Conservation (phyloP, 768 basidiomycete genomes). For the Leucocoprinus sp. region DNA sequence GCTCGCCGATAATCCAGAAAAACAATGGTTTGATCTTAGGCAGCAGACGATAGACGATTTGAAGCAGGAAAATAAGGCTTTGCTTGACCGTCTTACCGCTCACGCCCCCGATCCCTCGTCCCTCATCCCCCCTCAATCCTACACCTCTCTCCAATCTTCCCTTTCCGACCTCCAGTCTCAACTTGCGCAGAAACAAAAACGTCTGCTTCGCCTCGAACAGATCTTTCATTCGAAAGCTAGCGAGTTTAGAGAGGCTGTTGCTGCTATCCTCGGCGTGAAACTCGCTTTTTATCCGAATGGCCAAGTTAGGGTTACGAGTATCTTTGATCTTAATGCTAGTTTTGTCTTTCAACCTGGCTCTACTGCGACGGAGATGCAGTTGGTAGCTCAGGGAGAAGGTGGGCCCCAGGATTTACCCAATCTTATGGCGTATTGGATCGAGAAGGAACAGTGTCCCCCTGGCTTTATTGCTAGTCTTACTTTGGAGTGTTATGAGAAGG, state of each 20-base stretch:
- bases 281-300: constrained; percentile 89
- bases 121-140: constrained; percentile 73
- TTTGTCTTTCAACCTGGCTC: constrained; percentile 72
- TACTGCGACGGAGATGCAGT: constrained; percentile 51
- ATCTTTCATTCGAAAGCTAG: constrained; percentile 78
- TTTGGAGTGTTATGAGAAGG: constrained; percentile 78
- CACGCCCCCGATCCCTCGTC: constrained; percentile 45
- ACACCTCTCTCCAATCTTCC: constrained; percentile 62
- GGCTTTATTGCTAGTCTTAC: constrained; percentile 87
- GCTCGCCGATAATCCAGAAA: constrained; percentile 74
- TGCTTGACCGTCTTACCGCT: constrained; percentile 59
- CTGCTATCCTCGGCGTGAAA: constrained; percentile 84
- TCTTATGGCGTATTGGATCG: constrained; percentile 80
- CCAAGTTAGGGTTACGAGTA: constrained; percentile 81
- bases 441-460: constrained; percentile 77
- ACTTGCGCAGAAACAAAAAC: constrained; percentile 74
- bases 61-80: constrained; percentile 74
- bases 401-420: constrained; percentile 69
- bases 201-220: constrained; percentile 72
- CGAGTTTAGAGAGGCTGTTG: constrained; percentile 88
- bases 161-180: constrained; percentile 58
- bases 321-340: constrained; percentile 79
- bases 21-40: constrained; percentile 70
- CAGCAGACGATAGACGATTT: constrained; percentile 69
- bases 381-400: constrained; percentile 65